Conservation (phyloP, 306 rosid genomes). For the Betula pendula region DNA sequence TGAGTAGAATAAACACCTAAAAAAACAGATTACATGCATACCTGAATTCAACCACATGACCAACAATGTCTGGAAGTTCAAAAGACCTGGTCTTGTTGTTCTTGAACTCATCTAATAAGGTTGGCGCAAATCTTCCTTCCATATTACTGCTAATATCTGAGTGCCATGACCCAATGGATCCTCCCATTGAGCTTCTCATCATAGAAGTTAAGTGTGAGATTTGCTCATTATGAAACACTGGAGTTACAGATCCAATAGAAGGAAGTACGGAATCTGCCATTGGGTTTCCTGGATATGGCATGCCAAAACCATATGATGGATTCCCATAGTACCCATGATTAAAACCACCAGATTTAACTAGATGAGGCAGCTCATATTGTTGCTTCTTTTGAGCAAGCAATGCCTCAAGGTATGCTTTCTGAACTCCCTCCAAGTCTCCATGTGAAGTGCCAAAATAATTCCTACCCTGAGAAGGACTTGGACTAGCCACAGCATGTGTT, state of each 20-base stretch:
- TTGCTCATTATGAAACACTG: slow-evolving; percentile 65
- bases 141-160: slow-evolving; percentile 57
- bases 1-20: slow-evolving; percentile 22
- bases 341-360: slow-evolving; percentile 59
- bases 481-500: slow-evolving; percentile 45
- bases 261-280: slow-evolving; percentile 49
- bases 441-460: slow-evolving; percentile 53
- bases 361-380: slow-evolving; percentile 69
- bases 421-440: slow-evolving; percentile 68
- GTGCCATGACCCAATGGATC: slow-evolving; percentile 57
- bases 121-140: slow-evolving; percentile 60
- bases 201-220: slow-evolving; percentile 48
- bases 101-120: slow-evolving; percentile 90
- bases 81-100: slow-evolving; percentile 80
- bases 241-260: slow-evolving; percentile 61
- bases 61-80: slow-evolving; percentile 82
- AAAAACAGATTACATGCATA: slow-evolving; percentile 27
- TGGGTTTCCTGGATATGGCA: slow-evolving; percentile 63
- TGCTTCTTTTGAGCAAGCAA: slow-evolving; percentile 77
- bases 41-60: slow-evolving; percentile 90
- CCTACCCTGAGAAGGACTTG: slow-evolving; percentile 51
- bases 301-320: slow-evolving; percentile 64
- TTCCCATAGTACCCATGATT: slow-evolving; percentile 55
- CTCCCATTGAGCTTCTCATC: slow-evolving; percentile 71
- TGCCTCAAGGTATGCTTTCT: slow-evolving; percentile 69